Percentiles rank a stretch among this genome's conserved stretches.
These are phyloP conservation scores for Phytophthora ramorum DNA, from an alignment of 352 stramenopile genomes.

Conservation along the genomic window DNA sequence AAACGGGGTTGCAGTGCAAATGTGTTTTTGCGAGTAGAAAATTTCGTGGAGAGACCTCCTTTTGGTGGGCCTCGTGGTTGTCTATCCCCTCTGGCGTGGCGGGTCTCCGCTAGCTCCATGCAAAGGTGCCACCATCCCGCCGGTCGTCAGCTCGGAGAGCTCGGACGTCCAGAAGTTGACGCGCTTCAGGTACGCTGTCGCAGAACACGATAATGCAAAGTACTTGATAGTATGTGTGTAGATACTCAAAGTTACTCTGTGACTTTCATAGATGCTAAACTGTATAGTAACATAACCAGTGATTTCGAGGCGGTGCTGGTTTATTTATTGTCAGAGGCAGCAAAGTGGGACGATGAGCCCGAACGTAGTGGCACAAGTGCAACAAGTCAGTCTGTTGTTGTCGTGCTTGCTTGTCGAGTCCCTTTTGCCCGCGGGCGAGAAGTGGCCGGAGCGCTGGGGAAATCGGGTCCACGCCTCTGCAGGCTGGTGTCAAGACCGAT, in stretches of 20 bases:
- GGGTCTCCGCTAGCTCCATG: conserved; percentile 2
- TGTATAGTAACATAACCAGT: background rate
- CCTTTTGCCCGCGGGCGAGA: conserved; percentile 15
- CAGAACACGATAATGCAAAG: background rate
- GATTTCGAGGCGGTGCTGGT: background rate
- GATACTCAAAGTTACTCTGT: background rate
- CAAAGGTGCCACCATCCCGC: conserved; percentile 13
- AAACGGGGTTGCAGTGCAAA: background rate
- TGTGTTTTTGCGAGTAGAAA: background rate
- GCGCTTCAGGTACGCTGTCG: background rate
- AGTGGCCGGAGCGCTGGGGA: conserved; percentile 17
- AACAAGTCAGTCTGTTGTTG: conserved; percentile 14
- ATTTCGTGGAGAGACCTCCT: background rate
- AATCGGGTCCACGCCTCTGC: conserved; percentile 14
- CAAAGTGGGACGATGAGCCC: conserved; percentile 3
- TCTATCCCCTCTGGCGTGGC: conserved; percentile 21
- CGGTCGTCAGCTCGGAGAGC: conserved; percentile 28
- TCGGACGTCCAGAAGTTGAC: conserved; percentile 15
- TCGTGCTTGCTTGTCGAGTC: conserved; percentile 11
- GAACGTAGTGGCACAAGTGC: background rate
- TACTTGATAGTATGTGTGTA: background rate
- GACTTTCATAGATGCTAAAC: background rate
- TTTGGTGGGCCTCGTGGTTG: background rate
- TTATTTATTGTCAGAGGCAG: background rate
- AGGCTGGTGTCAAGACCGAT: conserved; percentile 1